Evolutionary conservation across 345 rosid species (phyloP).

Genomic region (Lenwebbia sp.): DNA sequence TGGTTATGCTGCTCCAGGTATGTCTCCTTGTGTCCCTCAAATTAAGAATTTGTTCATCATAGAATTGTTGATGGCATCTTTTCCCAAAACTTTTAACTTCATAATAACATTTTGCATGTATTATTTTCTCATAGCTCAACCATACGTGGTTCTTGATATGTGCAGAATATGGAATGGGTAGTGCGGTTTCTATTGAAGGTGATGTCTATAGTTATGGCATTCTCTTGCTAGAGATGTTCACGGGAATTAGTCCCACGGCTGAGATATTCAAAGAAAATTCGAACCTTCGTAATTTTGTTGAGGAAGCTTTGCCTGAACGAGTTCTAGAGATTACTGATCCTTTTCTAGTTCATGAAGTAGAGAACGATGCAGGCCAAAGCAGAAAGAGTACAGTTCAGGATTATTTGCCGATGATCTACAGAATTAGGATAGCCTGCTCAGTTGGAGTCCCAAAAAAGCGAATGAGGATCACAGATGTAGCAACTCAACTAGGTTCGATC

Average conservation of each 20-base stretch:
- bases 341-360: neutral
- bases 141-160: neutral
- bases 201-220: conserved; percentile 25
- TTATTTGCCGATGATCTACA: neutral
- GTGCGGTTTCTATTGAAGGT: neutral
- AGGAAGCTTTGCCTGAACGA: conserved; percentile 2
- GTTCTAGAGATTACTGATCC: conserved; percentile 6
- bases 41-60: neutral
- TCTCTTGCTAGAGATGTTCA: conserved; percentile 16
- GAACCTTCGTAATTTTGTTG: conserved; percentile 2
- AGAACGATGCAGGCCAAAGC: neutral
- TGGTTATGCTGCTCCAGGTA: neutral
- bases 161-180: conserved; percentile 24
- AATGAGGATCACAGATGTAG: neutral
- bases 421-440: conserved; percentile 9
- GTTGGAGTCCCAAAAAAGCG: neutral
- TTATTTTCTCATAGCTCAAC: neutral
- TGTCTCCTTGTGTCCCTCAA: neutral
- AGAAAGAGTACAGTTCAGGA: neutral
- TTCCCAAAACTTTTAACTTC: neutral
- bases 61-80: neutral
- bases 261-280: conserved; percentile 8
- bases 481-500: neutral
- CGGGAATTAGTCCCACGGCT: conserved; percentile 9
- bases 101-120: neutral